Evolutionary conservation across 139 green algal species (phyloP).

Genomic region (Monoraphidium neglectum): DNA sequence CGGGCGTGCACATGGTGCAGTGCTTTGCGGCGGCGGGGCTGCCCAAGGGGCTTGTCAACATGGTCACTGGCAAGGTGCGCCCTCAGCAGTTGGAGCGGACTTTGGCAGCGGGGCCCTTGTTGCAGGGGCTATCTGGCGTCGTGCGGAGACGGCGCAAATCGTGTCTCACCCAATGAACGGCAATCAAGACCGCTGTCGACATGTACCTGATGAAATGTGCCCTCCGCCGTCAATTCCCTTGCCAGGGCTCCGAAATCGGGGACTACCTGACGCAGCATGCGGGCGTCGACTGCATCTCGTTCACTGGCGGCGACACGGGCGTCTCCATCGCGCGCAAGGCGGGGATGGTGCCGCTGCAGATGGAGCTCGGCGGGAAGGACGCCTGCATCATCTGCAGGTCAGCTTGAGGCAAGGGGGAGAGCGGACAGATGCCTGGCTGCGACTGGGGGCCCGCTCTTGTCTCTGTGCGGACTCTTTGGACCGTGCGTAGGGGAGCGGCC

Average conservation of each 20-base stretch:
- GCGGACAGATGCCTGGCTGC: too few species aligned
- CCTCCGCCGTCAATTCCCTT: too few species aligned
- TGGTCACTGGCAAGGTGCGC: conserved; percentile 72
- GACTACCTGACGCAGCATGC: conserved; percentile 95
- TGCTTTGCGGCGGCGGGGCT: conserved; percentile 88
- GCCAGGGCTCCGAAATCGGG: conserved; percentile 89
- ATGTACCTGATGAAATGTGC: too few species aligned
- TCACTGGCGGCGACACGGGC: conserved; percentile 64
- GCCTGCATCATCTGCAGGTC: conserved; percentile 29
- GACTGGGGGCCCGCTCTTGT: too few species aligned
- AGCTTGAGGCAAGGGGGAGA: neutral
- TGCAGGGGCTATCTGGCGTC: too few species aligned
- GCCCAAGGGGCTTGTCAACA: conserved; percentile 78
- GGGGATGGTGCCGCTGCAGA: conserved; percentile 94
- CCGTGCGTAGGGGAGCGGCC: too few species aligned
- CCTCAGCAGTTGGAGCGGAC: too few species aligned
- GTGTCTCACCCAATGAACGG: too few species aligned
- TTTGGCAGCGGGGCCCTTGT: neutral
- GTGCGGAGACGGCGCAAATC: neutral
- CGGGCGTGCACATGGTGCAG: conserved; percentile 89
- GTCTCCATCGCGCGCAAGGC: conserved; percentile 72
- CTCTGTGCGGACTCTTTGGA: too few species aligned
- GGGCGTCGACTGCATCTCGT: conserved; percentile 85
- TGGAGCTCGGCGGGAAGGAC: conserved; percentile 98
- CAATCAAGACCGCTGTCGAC: conserved; percentile 17